phyloP scores from a whole-genome alignment of 2,329 filamentous ascomycete genomes.

The Botryotinia convoluta region DNA sequence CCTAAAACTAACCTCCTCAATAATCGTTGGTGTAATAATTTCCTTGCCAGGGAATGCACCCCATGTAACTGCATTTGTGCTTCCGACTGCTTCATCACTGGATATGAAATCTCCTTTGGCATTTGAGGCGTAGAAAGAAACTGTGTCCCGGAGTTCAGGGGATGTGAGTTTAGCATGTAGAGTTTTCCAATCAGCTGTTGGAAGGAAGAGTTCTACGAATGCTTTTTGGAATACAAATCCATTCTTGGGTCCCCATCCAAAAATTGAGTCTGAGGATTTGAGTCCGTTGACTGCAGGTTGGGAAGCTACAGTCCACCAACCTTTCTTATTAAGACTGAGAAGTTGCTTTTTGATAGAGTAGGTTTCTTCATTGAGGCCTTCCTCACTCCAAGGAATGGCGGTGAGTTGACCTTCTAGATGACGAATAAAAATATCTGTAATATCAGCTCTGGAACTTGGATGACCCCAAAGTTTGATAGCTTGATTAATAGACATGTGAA shows the following conservation, averaged over 20 bases:
- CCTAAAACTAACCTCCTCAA: conserved; percentile 89
- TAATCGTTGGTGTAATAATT: conserved; percentile 93
- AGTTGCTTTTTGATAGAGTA: conserved; percentile 75
- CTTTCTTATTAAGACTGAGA: conserved; percentile 70
- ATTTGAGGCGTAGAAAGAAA: conserved; percentile 89
- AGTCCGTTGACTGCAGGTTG: conserved; percentile 91
- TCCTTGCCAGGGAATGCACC: conserved; percentile 94
- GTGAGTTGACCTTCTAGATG: conserved; percentile 77
- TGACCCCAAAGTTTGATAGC: conserved; percentile 84
- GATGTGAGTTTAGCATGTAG: conserved; percentile 63
- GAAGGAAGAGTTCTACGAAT: conserved; percentile 94
- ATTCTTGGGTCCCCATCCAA: conserved; percentile 89
- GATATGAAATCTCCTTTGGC: conserved; percentile 73
- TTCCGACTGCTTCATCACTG: conserved; percentile 47
- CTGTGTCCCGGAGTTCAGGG: conserved; percentile 56
- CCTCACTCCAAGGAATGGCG: conserved; percentile 92
- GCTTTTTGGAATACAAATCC: conserved; percentile 98
- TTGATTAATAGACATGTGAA: conserved; percentile 84
- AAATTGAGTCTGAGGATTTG: conserved; percentile 70
- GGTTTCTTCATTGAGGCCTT: conserved; percentile 81
- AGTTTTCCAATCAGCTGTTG: conserved; percentile 65
- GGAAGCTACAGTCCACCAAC: conserved; percentile 96
- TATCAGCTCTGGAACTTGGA: conserved; percentile 67
- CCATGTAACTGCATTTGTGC: conserved; percentile 97
- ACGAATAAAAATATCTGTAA: conserved; percentile 75